Evolutionary conservation across 495 filamentous ascomycete genomes (phyloP), one percentile per base, ranked within the genome.

Genomic region (Aspergillus conjunctus): DNA sequence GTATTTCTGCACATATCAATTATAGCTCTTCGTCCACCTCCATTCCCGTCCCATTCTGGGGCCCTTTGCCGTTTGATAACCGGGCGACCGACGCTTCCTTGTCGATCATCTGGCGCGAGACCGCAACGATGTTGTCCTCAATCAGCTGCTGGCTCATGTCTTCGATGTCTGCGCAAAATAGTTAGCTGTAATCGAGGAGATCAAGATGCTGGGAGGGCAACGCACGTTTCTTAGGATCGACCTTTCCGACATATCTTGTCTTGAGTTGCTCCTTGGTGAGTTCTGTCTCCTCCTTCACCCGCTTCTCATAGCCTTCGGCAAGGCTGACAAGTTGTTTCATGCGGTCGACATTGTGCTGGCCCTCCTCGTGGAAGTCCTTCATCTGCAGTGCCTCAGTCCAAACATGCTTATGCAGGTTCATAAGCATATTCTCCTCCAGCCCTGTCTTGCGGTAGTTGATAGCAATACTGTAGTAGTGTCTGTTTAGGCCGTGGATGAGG

Each of bases 391-490:
- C 94, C 73, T 98, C 94, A 5, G 94, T 98, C 94, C 94, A 98
- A 46, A 97, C 93, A 58, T 96, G 93, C 82, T 98, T 98, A 80
- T 98, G 94, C 60, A 98, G 78, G 68, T 98, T 98, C 94, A 98
- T 98, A 68, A 98, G 74, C 94, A 98, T 98, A 74, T 96, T 97
- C 80, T 98, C 95, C 77, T 98, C 94, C 51, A 98, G 79, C 2
- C 91, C 94, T 1, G 95, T 97, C 82, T 98, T 98, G 63, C 94
- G 84, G 78, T 98, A 98, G 75, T 94, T 92, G 79, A 98, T 98
- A 44, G 84, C 93, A 67, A 98, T 98, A 68, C 91, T 96, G 80
- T 98, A 98, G 81, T 98, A 98, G 78, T 98, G 95, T 59, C 94
- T 82, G 79, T 98, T 98, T 18, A 98, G 83, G 54, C 94, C 94